A percentile compares a stretch with the other conserved stretches of the same genome.
Evolutionary conservation across 768 basidiomycete genomes (phyloP).

Genomic region (Leccinum fibrillosum): DNA sequence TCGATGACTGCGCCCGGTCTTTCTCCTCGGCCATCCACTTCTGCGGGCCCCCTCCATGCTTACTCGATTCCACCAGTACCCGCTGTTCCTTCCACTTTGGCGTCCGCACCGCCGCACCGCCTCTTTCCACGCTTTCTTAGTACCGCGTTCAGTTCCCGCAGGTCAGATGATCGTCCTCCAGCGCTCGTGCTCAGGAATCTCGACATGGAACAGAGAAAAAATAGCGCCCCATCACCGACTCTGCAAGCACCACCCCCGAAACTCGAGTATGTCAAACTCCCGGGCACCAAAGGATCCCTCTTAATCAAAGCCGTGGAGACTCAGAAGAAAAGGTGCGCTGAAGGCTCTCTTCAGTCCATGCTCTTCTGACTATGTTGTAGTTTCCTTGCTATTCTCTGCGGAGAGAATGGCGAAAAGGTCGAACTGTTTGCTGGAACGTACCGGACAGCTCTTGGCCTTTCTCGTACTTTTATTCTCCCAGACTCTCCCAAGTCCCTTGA

Average conservation of each 20-base stretch:
- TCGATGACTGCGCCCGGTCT: conserved; percentile 12
- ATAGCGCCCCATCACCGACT: conserved; percentile 31
- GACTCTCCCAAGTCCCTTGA: conserved; percentile 88
- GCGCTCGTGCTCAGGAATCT: conserved; percentile 33
- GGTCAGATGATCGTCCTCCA: conserved; percentile 53
- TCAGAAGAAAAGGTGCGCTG: conserved; percentile 71
- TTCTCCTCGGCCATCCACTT: conserved; percentile 34
- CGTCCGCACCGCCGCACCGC: conserved; percentile 46
- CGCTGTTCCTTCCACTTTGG: conserved; percentile 29
- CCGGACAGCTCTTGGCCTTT: conserved; percentile 82
- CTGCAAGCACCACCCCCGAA: conserved; percentile 72
- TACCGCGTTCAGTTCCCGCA: conserved; percentile 56
- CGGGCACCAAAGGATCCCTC: conserved; percentile 83
- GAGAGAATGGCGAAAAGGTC: conserved; percentile 90
- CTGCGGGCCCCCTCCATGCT: conserved; percentile 25
- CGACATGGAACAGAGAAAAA: conserved; percentile 41
- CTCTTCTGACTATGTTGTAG: conserved; percentile 35
- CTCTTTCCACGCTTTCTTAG: conserved; percentile 71
- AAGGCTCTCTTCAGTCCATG: neutral
- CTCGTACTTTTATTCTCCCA: conserved; percentile 90
- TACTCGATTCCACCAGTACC: conserved; percentile 20
- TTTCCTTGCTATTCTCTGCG: conserved; percentile 90
- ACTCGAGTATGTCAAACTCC: conserved; percentile 88
- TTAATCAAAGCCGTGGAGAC: conserved; percentile 88
- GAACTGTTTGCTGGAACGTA: conserved; percentile 92